Evolutionary conservation across 2,329 filamentous ascomycete species (phyloP), one percentile per base, ranked within the genome.

Genomic region (Sporothrix phasma): DNA sequence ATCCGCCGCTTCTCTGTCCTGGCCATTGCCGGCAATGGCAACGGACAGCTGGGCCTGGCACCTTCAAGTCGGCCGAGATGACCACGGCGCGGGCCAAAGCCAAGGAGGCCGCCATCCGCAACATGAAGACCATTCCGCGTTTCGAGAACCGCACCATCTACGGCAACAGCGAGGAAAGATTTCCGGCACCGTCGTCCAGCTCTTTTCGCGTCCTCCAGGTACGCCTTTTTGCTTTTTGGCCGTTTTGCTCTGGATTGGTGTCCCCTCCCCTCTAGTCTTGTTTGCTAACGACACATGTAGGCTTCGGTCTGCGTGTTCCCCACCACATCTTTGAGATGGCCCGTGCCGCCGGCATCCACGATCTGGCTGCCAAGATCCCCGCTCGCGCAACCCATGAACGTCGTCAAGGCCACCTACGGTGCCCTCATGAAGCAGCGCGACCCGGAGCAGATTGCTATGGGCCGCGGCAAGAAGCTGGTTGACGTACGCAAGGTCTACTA

Each of bases 401-500:
- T 92, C 19, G 89, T 96, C 77, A 97, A 97, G 79, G 94, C 94
- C 15, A 84, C 91, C 46, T 90, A 89, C 76, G 76, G 93, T 75
- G 93, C 92, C 5, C 80, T 99, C 67, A 84, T 85, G 75, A 88
- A 81, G 78, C 94, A 99, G 79, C 85, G 85, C 66, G 81, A 96
- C 72, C 94, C 94, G 34, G 90, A 97, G 74, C 87, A 93, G 73
- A 88, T 99, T 73, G 94, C 94, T 64, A 83, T 89, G 59, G 93
- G 91, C 61, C 80, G 92, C 68, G 93, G 94, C 66, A 93, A 90
- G 84, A 99, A 99, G 83, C 75, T 99, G 73, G 92, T 99, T 39
- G 94, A 99, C 79, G 90, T 93, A 68, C 82, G 94, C 70, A 97
- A 94, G 81, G 94, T 97, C 72, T 99, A 99, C 79, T 97, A 97